Conservation (phyloP, 495 filamentous ascomycete genomes). For the Cercophora samala region DNA sequence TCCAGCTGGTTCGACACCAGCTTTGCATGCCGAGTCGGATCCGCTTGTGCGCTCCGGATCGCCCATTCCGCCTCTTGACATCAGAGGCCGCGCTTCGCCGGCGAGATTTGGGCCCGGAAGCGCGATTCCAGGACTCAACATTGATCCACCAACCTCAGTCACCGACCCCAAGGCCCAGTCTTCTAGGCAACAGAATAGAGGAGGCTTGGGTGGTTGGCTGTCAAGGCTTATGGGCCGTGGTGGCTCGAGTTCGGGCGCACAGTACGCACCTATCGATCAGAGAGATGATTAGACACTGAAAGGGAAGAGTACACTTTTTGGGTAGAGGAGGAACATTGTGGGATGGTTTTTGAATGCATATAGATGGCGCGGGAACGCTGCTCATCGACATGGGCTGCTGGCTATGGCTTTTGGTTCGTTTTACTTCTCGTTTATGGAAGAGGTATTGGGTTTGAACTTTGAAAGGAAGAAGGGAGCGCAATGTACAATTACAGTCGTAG, state of each 20-base stretch:
- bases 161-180: constrained; percentile 30
- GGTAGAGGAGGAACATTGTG: constrained; percentile 11
- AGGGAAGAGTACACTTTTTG: constrained; percentile 9
- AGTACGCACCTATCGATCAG: constrained; percentile 45
- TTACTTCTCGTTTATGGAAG: too few relatives aligned
- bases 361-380: constrained; percentile 31
- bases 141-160: constrained; percentile 40
- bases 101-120: constrained; percentile 31
- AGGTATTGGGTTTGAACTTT: too few relatives aligned
- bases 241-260: constrained; percentile 31
- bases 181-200: constrained; percentile 25
- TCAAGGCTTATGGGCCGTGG: constrained; percentile 43
- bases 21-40: constrained; percentile 60
- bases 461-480: not conserved
- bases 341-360: constrained; percentile 29
- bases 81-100: constrained; percentile 44
- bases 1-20: constrained; percentile 51
- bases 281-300: constrained; percentile 38
- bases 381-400: not conserved
- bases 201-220: constrained; percentile 49
- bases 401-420: not conserved
- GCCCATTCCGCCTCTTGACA: constrained; percentile 74
- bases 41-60: constrained; percentile 70
- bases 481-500: not conserved
- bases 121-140: constrained; percentile 38